A percentile compares a stretch with the other conserved stretches of the same genome.
Evolutionary conservation across 345 rosid genomes (phyloP).

Genomic region (Eucalyptus regnans): DNA sequence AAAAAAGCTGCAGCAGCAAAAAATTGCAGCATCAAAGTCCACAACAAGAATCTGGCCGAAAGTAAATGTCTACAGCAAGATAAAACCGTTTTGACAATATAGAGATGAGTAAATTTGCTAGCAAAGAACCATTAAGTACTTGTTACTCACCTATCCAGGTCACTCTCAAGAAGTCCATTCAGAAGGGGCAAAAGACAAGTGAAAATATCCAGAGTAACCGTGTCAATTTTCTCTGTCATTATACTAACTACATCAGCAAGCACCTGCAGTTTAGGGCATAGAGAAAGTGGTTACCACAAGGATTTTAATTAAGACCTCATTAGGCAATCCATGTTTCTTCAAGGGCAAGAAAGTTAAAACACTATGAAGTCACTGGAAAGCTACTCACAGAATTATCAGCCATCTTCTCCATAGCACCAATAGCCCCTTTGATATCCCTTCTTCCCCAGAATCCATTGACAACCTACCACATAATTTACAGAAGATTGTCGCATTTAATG

Average conservation of each 20-base stretch:
- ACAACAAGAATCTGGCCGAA: background rate
- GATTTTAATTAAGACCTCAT: background rate
- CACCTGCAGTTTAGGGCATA: constrained; percentile 34
- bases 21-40: background rate
- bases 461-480: constrained; percentile 23
- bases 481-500: background rate
- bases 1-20: background rate
- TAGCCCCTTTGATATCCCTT: constrained; percentile 66
- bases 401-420: constrained; percentile 84
- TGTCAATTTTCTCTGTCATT: constrained; percentile 55
- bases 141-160: constrained; percentile 66
- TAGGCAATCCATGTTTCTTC: background rate
- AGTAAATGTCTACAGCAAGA: background rate
- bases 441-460: constrained; percentile 88
- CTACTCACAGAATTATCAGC: constrained; percentile 75
- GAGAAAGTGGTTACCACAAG: background rate
- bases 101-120: background rate
- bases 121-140: background rate
- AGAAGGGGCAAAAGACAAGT: constrained; percentile 83
- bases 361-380: background rate
- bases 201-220: constrained; percentile 70
- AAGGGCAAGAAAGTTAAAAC: background rate
- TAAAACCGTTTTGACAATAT: background rate
- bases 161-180: constrained; percentile 62
- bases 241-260: constrained; percentile 69